Evolutionary conservation across 495 filamentous ascomycete species (phyloP), one percentile per base, ranked within the genome.

Genomic region (Chaetomium cochliodes): DNA sequence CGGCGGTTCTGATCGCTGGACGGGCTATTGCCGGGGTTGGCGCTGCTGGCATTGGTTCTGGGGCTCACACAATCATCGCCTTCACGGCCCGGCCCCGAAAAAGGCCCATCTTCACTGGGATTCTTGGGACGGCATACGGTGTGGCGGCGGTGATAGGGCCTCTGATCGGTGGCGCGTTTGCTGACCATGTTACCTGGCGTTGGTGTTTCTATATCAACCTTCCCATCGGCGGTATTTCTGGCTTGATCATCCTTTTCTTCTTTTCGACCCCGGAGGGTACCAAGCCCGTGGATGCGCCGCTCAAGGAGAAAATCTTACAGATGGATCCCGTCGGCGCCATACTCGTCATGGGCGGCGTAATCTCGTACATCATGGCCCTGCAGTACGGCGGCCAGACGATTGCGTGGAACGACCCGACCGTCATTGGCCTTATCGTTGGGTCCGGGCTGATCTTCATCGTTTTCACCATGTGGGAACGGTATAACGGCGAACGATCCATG

Each of bases 121-220:
- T 82, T n/a, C 68, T 84, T 22, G 81, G 81, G 3, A 75, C 73
- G 4, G 67, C 80, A 6, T 81, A 76, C 59, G 80, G 78, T 3
- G 70, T 85, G 30, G 79, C 80, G 1, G 72, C 78, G 0, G 78
- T 81, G n/a, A 49, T 72, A 30, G 73, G 73, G 6, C 73, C 73
- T 0, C 47, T 75, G 16, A 64, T 75, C 47, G 73, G 73, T 15
- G 73, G 73, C 15, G 73, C 66, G 5, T 70, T 75, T 25, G 25
- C 73, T 0, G 73, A 75, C 55, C 63, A 65, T 25, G 68, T 72
- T 39, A 65, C 63, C 4, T 75, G 87, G 87, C 68, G 90, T 51
- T 92, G 90, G 90, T 93, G 89, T 68, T 92, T 93, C 73, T 91
- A 88, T 73, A 88, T 90, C 74, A 91, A 90, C 64, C 76, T 89